These are phyloP conservation scores for Theileria sp. DNA, from an alignment of 169 alveolate genomes.

Conservation along the genomic window DNA sequence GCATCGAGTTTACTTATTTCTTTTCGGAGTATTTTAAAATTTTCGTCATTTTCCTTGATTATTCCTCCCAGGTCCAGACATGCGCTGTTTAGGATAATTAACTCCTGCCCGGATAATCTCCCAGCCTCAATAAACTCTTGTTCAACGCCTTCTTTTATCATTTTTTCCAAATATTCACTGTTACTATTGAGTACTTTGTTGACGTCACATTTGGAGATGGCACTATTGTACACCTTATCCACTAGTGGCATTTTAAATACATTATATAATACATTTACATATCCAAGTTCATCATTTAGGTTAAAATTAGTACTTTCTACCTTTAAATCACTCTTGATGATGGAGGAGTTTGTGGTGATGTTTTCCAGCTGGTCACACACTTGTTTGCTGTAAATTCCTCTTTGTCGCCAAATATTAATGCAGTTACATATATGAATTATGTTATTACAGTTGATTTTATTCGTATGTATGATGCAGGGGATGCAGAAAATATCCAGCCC, in stretches of 20 bases:
- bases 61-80: slow-evolving; percentile 63
- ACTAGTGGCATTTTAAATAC: slow-evolving; percentile 56
- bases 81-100: slow-evolving; percentile 58
- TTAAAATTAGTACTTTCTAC: slow-evolving; percentile 16
- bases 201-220: slow-evolving; percentile 26
- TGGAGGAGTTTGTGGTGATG: slow-evolving; percentile 14
- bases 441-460: slow-evolving; percentile 48
- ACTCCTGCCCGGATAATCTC: slow-evolving; percentile 64
- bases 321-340: neutral
- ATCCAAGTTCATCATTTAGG: slow-evolving; percentile 55
- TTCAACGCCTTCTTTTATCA: slow-evolving; percentile 12
- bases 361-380: slow-evolving; percentile 51
- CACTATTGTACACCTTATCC: slow-evolving; percentile 43
- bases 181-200: neutral
- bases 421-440: slow-evolving; percentile 47
- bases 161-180: slow-evolving; percentile 18
- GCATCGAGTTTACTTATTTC: slow-evolving; percentile 45
- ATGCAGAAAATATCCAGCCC: slow-evolving; percentile 58
- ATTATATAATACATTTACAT: slow-evolving; percentile 31
- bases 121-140: slow-evolving; percentile 35
- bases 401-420: slow-evolving; percentile 59
- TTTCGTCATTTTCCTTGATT: slow-evolving; percentile 50
- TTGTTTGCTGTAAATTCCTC: slow-evolving; percentile 31
- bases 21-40: slow-evolving; percentile 24
- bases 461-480: slow-evolving; percentile 54